phyloP scores from a whole-genome alignment of 768 basidiomycete genomes.

The Serendipita sp. region DNA sequence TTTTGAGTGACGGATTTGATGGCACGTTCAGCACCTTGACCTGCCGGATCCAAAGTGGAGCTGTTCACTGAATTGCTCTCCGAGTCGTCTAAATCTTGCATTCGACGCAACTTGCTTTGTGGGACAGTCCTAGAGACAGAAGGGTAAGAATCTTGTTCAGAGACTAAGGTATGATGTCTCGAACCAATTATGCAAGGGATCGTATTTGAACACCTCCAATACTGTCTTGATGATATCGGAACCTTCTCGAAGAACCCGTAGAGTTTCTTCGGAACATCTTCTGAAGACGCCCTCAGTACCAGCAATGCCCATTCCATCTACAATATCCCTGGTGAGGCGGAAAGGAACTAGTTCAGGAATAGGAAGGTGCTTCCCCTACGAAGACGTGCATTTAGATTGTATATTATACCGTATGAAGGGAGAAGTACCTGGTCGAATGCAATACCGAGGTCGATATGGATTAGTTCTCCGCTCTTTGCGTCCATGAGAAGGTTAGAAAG shows the following conservation, averaged over 20 bases:
- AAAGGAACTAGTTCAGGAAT: constrained; percentile 88
- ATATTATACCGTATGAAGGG: background rate
- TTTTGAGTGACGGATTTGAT: constrained; percentile 65
- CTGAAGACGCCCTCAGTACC: constrained; percentile 91
- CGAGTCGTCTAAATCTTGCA: constrained; percentile 30
- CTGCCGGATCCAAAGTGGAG: constrained; percentile 28
- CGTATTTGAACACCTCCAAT: constrained; percentile 90
- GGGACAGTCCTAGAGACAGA: constrained; percentile 46
- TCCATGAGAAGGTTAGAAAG: constrained; percentile 85
- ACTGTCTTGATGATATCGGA: constrained; percentile 86
- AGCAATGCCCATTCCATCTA: constrained; percentile 83
- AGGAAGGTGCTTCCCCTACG: constrained; percentile 58
- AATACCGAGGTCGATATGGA: constrained; percentile 93
- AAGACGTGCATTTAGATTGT: constrained; percentile 2
- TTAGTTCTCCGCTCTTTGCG: constrained; percentile 61
- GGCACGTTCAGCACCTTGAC: constrained; percentile 83
- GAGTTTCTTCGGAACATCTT: constrained; percentile 84
- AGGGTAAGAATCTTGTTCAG: background rate
- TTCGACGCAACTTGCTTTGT: constrained; percentile 52
- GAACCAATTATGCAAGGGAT: constrained; percentile 78
- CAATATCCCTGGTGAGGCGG: constrained; percentile 82
- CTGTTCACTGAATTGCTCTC: constrained; percentile 10
- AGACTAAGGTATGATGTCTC: background rate
- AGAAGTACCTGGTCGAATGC: constrained; percentile 74
- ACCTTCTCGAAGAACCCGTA: constrained; percentile 73